A percentile compares a stretch with the other conserved stretches of the same genome.
Conservation (phyloP, 495 filamentous ascomycete species). For the Penicillium dipodomyicola region DNA sequence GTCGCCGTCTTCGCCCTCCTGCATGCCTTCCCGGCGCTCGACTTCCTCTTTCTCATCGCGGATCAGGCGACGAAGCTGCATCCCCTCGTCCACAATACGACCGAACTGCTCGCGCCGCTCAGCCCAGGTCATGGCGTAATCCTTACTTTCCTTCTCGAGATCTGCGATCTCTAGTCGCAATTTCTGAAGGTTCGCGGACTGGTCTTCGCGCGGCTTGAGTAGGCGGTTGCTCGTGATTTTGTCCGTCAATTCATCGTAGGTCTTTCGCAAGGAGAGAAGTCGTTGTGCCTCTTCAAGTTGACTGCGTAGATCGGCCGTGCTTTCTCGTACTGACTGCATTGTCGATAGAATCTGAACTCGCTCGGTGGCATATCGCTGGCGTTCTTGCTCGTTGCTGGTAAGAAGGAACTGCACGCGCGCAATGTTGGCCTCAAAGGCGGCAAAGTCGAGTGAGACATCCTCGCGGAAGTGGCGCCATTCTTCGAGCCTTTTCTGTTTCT, state of each 20-base stretch:
- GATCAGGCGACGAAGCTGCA: constrained; percentile 79
- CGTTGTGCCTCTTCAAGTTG: constrained; percentile 75
- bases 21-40: constrained; percentile 74
- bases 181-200: constrained; percentile 71
- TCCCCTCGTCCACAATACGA: constrained; percentile 85
- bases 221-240: constrained; percentile 80
- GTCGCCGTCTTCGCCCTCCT: constrained; percentile 68
- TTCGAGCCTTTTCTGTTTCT: constrained; percentile 50
- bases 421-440: constrained; percentile 82
- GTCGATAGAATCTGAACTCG: constrained; percentile 71
- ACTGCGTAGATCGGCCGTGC: constrained; percentile 64
- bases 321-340: constrained; percentile 73
- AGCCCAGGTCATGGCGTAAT: constrained; percentile 79
- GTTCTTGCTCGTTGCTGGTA: constrained; percentile 78
- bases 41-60: constrained; percentile 93
- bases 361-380: constrained; percentile 79
- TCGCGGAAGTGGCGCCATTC: constrained; percentile 64
- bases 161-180: constrained; percentile 85
- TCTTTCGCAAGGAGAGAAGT: constrained; percentile 73
- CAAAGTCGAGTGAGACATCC: constrained; percentile 86
- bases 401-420: constrained; percentile 84
- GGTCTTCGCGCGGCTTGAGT: constrained; percentile 79
- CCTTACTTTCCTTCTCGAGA: constrained; percentile 75
- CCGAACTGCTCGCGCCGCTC: constrained; percentile 87
- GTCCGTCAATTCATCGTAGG: constrained; percentile 80